Evolutionary conservation across 139 green algal species (phyloP).

Genomic region (Micromonas pusilla): DNA sequence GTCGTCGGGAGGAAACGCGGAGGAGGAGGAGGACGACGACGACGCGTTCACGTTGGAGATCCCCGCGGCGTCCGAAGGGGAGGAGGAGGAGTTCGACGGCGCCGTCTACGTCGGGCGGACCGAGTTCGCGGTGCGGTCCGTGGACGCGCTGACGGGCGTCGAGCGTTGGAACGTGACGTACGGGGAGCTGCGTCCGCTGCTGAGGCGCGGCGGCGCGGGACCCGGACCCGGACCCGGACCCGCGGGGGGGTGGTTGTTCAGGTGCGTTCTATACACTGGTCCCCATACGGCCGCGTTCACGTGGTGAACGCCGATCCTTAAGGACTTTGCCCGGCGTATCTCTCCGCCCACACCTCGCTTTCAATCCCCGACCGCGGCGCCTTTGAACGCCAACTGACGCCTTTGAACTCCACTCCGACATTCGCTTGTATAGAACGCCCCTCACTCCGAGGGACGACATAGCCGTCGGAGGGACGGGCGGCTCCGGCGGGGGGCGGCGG

Average conservation of each 20-base stretch:
- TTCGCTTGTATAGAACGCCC: no score
- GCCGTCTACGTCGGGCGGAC: slow-evolving; percentile 30
- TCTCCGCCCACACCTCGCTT: no score
- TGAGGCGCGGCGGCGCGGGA: neutral
- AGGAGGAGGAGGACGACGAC: neutral
- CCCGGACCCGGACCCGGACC: neutral
- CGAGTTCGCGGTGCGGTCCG: slow-evolving; percentile 36
- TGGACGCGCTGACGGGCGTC: slow-evolving; percentile 23
- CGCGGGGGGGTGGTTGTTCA: no score
- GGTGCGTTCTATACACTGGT: no score
- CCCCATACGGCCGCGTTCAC: no score
- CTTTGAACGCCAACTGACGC: no score
- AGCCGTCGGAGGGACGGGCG: no score
- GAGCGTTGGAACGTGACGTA: slow-evolving; percentile 40
- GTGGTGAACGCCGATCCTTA: no score
- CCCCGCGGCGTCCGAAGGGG: neutral
- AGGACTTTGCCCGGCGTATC: no score
- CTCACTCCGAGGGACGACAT: no score
- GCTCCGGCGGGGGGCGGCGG: neutral
- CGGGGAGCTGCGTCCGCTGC: neutral
- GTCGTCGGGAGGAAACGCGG: neutral
- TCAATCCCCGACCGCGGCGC: no score
- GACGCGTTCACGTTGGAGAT: neutral
- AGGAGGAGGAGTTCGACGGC: neutral
- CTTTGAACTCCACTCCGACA: no score